Conservation (phyloP, 257 asterid species). For the Gentiana dahurica region DNA sequence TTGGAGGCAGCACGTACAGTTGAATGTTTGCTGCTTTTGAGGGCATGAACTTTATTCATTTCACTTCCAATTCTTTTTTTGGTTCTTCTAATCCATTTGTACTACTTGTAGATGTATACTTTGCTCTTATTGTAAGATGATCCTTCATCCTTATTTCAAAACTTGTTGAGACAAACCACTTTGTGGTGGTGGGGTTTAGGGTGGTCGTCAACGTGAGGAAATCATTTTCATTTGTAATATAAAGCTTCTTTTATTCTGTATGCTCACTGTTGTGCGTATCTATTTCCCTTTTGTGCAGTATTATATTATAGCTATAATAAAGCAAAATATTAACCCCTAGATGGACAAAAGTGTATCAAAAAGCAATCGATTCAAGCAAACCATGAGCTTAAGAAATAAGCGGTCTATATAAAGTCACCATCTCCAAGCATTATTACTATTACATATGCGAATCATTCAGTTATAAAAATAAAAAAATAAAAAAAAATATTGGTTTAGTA, state of each 20-base stretch:
- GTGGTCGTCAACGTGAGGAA: neutral
- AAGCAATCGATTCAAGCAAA: too few relatives aligned
- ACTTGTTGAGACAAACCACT: too few relatives aligned
- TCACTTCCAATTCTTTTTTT: conserved; percentile 9
- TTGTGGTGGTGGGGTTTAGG: too few relatives aligned
- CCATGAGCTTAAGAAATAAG: too few relatives aligned
- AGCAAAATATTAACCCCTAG: too few relatives aligned
- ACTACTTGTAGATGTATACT: neutral
- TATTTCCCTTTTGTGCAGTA: neutral
- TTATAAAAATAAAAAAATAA: too few relatives aligned
- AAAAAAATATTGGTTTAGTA: too few relatives aligned
- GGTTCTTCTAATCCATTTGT: neutral
- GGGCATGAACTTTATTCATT: conserved; percentile 2
- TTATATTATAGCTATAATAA: neutral
- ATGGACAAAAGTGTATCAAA: too few relatives aligned
- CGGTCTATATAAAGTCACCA: too few relatives aligned
- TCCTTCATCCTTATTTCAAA: neutral
- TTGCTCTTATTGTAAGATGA: neutral
- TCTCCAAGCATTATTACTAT: too few relatives aligned
- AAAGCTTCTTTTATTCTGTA: conserved; percentile 8
- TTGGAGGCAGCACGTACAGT: neutral
- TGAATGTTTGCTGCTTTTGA: conserved; percentile 3
- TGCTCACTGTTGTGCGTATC: neutral
- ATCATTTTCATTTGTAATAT: neutral
- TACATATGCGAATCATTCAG: too few relatives aligned